Conservation (phyloP, 495 filamentous ascomycete species). For the Xylaria intraflava region DNA sequence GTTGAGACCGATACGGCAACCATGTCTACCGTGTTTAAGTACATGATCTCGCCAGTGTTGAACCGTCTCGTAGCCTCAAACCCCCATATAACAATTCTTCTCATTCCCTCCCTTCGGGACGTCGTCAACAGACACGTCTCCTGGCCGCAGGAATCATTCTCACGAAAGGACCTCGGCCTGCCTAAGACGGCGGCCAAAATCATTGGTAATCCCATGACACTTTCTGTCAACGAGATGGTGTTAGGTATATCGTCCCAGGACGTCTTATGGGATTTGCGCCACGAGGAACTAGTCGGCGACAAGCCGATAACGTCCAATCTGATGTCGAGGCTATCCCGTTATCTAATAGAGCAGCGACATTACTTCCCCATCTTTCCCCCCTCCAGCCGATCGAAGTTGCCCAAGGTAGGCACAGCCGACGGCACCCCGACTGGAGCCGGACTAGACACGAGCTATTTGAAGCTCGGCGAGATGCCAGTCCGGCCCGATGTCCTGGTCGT, state of each 20-base stretch:
- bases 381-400: constrained; percentile 55
- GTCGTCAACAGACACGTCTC: constrained; percentile 72
- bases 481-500: constrained; percentile 78
- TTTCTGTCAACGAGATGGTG: constrained; percentile 78
- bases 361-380: constrained; percentile 87
- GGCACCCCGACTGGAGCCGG: constrained; percentile 60
- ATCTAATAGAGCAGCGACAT: constrained; percentile 80
- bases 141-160: constrained; percentile 83
- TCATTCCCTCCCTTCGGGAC: constrained; percentile 85
- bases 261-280: constrained; percentile 67
- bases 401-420: constrained; percentile 52
- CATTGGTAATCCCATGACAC: constrained; percentile 80
- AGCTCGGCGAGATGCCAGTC: constrained; percentile 83
- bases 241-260: constrained; percentile 79
- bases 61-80: constrained; percentile 57
- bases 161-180: constrained; percentile 60
- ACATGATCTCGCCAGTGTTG: constrained; percentile 63
- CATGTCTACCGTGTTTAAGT: constrained; percentile 74
- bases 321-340: constrained; percentile 59
- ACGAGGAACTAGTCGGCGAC: constrained; percentile 60
- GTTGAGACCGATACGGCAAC: constrained; percentile 70
- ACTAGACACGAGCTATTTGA: constrained; percentile 78
- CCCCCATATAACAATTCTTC: constrained; percentile 70
- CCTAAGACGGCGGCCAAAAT: constrained; percentile 61
- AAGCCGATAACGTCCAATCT: constrained; percentile 50